Percentiles rank a stretch among this genome's conserved stretches.
phyloP scores from a whole-genome alignment of 331 rosid species.

The Telfairia occidentalis region DNA sequence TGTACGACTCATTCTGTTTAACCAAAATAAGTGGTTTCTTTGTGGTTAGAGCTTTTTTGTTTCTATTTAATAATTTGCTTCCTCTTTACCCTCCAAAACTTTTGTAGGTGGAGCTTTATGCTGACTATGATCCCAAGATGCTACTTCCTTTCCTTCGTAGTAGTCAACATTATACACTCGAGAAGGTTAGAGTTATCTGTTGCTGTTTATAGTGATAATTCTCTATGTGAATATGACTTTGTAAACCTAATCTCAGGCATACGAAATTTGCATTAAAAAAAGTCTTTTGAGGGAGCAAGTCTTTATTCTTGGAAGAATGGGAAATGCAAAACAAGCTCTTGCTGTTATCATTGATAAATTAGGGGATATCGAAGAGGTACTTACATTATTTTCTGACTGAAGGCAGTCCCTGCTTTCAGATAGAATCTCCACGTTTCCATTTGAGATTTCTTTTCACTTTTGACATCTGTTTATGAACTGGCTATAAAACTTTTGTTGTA shows the following conservation, averaged over 20 bases:
- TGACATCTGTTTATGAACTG: constrained; percentile 13
- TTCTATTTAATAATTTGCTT: background rate
- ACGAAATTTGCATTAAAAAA: constrained; percentile 60
- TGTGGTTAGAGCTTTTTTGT: background rate
- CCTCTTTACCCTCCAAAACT: constrained; percentile 16
- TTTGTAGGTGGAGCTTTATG: constrained; percentile 88
- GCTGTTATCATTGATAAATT: constrained; percentile 66
- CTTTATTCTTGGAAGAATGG: constrained; percentile 96
- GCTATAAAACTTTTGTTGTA: background rate
- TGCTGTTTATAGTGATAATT: background rate
- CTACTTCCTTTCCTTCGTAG: constrained; percentile 86
- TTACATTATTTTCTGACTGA: constrained; percentile 10
- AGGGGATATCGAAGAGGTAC: constrained; percentile 95
- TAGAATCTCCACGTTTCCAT: background rate
- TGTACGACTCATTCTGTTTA: background rate
- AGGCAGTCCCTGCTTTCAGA: constrained; percentile 15
- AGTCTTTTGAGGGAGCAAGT: constrained; percentile 78
- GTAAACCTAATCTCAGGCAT: constrained; percentile 54
- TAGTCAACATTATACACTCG: constrained; percentile 94
- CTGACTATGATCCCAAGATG: constrained; percentile 89
- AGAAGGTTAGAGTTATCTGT: constrained; percentile 53
- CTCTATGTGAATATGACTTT: background rate
- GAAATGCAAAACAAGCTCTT: constrained; percentile 83
- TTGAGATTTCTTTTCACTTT: constrained; percentile 2
- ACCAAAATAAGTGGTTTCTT: background rate